Evolutionary conservation across 495 filamentous ascomycete genomes (phyloP).

Genomic region (Staphylotrichum longicolle): DNA sequence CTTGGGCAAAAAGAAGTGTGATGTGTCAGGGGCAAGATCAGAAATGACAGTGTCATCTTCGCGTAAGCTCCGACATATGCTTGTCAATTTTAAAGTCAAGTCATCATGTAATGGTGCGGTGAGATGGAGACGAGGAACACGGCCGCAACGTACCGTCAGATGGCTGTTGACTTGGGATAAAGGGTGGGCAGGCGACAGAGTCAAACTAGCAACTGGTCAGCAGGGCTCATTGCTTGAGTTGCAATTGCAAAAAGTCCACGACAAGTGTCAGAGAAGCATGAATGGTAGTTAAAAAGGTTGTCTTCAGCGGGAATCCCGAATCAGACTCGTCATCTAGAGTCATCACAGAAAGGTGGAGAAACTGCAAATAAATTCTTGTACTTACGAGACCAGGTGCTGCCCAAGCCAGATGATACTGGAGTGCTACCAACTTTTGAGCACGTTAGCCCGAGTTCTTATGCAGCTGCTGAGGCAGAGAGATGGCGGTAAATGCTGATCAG

Average conservation of each 20-base stretch:
- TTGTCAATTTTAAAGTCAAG: conserved; percentile 67
- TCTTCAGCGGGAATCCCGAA: conserved; percentile 77
- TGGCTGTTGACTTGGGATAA: neutral
- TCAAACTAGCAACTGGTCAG: conserved; percentile 23
- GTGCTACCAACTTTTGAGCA: conserved; percentile 9
- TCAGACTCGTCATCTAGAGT: conserved; percentile 88
- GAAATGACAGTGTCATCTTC: conserved; percentile 58
- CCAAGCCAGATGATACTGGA: neutral
- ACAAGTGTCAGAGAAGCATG: conserved; percentile 64
- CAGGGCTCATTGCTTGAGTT: conserved; percentile 7
- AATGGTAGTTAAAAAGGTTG: conserved; percentile 71
- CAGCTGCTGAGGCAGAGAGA: conserved; percentile 8
- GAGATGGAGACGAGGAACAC: neutral
- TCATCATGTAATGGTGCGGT: conserved; percentile 56
- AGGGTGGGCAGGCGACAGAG: neutral
- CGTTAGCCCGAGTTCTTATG: conserved; percentile 23
- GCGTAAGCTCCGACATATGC: conserved; percentile 82
- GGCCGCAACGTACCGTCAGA: conserved; percentile 23
- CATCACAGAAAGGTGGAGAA: conserved; percentile 52
- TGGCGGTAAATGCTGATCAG: conserved; percentile 60
- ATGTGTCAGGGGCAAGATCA: conserved; percentile 38
- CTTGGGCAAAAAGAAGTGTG: conserved; percentile 4
- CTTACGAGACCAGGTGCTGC: conserved; percentile 17
- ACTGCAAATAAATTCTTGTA: neutral
- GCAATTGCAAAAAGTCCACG: conserved; percentile 14